phyloP scores from a whole-genome alignment of 805 yeast genomes.

The Hermanozyma aechmeae region DNA sequence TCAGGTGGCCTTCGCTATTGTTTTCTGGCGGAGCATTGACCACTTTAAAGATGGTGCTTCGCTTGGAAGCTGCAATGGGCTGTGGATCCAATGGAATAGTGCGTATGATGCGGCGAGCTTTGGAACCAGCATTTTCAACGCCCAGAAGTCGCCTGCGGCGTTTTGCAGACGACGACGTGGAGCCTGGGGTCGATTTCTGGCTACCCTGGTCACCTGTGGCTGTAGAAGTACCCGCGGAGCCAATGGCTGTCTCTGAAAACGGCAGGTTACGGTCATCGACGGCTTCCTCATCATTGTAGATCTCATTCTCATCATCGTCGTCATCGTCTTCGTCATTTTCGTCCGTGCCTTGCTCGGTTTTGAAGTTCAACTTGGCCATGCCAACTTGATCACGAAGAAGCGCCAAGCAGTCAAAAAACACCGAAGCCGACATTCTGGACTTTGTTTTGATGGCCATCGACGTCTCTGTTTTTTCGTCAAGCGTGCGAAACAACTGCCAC shows the following conservation, averaged over 20 bases:
- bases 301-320: constrained; percentile 15
- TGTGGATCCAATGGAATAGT: constrained; percentile 80
- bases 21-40: no score
- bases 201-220: constrained; percentile 10
- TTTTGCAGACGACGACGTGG: constrained; percentile 22
- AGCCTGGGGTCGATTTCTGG: constrained; percentile 29
- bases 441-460: constrained; percentile 47
- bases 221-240: no score
- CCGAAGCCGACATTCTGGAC: constrained; percentile 86
- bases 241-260: no score
- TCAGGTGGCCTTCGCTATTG: no score
- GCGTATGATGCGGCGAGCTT: constrained; percentile 65
- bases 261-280: no score
- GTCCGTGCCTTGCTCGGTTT: constrained; percentile 15
- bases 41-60: constrained; percentile 29
- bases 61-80: constrained; percentile 45
- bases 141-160: constrained; percentile 44
- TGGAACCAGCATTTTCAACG: constrained; percentile 54
- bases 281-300: constrained; percentile 11
- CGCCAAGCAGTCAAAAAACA: constrained; percentile 86
- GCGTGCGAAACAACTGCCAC: constrained; percentile 76
- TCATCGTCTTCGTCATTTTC: constrained; percentile 9
- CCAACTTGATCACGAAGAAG: constrained; percentile 81
- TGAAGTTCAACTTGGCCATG: constrained; percentile 52
- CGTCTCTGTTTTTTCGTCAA: constrained; percentile 44